Conservation (phyloP, 371 early-diverging fungal species). For the Lichtheimia hyalospora region DNA sequence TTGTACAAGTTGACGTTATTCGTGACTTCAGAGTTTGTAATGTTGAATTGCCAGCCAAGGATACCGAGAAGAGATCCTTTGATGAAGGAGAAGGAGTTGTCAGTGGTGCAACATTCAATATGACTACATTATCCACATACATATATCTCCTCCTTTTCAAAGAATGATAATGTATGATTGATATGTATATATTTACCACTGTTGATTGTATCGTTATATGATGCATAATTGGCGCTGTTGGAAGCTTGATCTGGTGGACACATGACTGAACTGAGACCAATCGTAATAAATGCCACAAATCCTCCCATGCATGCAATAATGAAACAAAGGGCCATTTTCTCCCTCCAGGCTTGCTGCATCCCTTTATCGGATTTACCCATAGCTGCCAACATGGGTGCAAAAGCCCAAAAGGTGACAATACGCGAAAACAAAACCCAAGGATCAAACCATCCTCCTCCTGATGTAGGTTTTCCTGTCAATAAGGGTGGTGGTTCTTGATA, state of each 20-base stretch:
- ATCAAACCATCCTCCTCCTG: slow-evolving; percentile 49
- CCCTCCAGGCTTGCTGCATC: slow-evolving; percentile 91
- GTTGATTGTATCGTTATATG: slow-evolving; percentile 30
- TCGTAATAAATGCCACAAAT: slow-evolving; percentile 62
- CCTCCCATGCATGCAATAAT: slow-evolving; percentile 67
- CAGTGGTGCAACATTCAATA: neutral
- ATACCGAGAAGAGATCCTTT: slow-evolving; percentile 30
- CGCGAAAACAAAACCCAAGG: slow-evolving; percentile 79
- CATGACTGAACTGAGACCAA: slow-evolving; percentile 54
- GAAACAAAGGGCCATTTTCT: slow-evolving; percentile 80
- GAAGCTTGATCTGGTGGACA: slow-evolving; percentile 47
- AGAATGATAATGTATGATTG: neutral
- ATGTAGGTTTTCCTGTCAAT: slow-evolving; percentile 61
- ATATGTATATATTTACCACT: slow-evolving; percentile 17
- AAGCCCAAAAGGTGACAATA: slow-evolving; percentile 78
- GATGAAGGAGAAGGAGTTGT: slow-evolving; percentile 3
- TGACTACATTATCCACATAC: too few relatives aligned
- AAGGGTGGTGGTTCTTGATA: slow-evolving; percentile 70
- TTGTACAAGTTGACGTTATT: slow-evolving; percentile 20
- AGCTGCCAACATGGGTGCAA: slow-evolving; percentile 59
- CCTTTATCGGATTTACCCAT: slow-evolving; percentile 57
- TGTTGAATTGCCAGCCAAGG: slow-evolving; percentile 34
- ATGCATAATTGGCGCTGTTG: slow-evolving; percentile 43
- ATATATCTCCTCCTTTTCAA: neutral
- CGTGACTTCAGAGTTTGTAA: slow-evolving; percentile 24